A percentile compares a stretch with the other conserved stretches of the same genome.
Conservation (phyloP, 1,284 basidiomycete species). For the Rhodofomes roseus region DNA sequence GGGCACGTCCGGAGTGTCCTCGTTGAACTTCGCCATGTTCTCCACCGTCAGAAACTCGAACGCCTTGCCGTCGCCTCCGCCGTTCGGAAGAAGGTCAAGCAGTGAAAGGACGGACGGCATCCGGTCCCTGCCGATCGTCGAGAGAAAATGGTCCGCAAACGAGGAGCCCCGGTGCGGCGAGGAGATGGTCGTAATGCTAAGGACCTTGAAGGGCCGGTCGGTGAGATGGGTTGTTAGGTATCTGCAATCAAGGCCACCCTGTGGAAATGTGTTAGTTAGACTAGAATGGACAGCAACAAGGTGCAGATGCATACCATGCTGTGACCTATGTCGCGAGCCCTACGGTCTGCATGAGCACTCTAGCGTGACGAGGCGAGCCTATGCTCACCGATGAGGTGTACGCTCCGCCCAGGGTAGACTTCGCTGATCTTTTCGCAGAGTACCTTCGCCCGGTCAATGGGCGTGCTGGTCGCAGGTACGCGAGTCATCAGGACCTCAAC, state of each 20-base stretch:
- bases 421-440: conserved; percentile 79
- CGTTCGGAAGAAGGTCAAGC: conserved; percentile 80
- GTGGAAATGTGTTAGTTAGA: conserved; percentile 12
- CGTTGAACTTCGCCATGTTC: conserved; percentile 87
- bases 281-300: background rate
- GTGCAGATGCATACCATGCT: conserved; percentile 65
- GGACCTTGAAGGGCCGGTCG: conserved; percentile 62
- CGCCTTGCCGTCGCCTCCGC: conserved; percentile 87
- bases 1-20: conserved; percentile 72
- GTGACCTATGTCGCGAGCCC: conserved; percentile 50
- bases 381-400: conserved; percentile 79
- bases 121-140: conserved; percentile 66
- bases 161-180: conserved; percentile 91
- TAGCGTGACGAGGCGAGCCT: conserved; percentile 10
- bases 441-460: conserved; percentile 83
- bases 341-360: conserved; percentile 28
- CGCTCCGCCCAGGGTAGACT: conserved; percentile 73
- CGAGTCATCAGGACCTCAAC: conserved; percentile 90
- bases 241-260: conserved; percentile 92
- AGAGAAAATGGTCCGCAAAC: conserved; percentile 90
- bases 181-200: conserved; percentile 89
- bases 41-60: conserved; percentile 86
- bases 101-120: conserved; percentile 63
- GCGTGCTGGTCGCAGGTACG: conserved; percentile 87
- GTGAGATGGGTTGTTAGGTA: conserved; percentile 78